phyloP scores from a whole-genome alignment of 331 rosid species.

The Acacia pycnantha region DNA sequence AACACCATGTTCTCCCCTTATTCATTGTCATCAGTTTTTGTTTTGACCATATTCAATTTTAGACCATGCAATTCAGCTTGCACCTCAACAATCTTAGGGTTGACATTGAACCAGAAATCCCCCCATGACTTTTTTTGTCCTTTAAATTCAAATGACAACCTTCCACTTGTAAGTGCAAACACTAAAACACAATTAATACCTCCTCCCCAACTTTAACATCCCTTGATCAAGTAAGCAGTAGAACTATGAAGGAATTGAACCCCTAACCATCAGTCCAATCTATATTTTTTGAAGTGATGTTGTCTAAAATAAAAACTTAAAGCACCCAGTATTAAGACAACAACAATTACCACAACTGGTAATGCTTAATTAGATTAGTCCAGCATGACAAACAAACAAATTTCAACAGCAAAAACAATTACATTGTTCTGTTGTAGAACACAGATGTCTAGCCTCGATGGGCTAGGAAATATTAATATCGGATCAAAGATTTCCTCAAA shows the following conservation, averaged over 20 bases:
- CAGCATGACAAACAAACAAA: background rate
- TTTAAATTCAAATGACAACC: constrained; percentile 1
- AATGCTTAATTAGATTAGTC: constrained; percentile 18
- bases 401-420: constrained; percentile 56
- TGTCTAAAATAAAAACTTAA: background rate
- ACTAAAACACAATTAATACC: background rate
- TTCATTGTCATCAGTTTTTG: constrained; percentile 39
- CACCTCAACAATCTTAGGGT: constrained; percentile 55
- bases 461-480: too few relatives aligned
- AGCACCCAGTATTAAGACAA: background rate
- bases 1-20: constrained; percentile 17
- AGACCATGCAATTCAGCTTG: constrained; percentile 48
- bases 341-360: background rate
- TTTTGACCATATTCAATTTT: constrained; percentile 50
- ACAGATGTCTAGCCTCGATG: too few relatives aligned
- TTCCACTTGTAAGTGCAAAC: background rate
- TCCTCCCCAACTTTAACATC: constrained; percentile 6
- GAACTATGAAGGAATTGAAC: background rate
- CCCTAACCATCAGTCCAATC: background rate
- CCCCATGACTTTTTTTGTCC: constrained; percentile 5
- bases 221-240: background rate
- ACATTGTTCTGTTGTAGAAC: too few relatives aligned
- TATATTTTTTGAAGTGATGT: background rate
- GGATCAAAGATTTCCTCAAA: too few relatives aligned
- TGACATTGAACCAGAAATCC: background rate